Evolutionary conservation across 176 grass and related monocot genomes (phyloP).

Genomic region (Zoysia pacifica): DNA sequence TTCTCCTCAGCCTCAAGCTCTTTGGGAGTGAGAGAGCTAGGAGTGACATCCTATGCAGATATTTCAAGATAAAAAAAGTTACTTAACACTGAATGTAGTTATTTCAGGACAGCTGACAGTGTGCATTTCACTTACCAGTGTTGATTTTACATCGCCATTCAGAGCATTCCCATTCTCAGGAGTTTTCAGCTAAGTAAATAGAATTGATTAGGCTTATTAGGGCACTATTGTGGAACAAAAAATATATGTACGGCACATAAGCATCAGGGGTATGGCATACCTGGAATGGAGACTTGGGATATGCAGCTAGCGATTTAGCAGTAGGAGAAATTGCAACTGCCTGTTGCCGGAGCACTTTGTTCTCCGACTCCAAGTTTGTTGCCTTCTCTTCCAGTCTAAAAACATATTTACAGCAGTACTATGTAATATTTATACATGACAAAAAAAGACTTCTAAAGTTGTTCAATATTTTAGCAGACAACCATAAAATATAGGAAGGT

Average conservation of each 20-base stretch:
- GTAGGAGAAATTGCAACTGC: constrained; percentile 92
- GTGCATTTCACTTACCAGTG: constrained; percentile 65
- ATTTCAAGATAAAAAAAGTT: constrained; percentile 46
- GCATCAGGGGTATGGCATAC: constrained; percentile 29
- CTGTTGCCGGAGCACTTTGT: constrained; percentile 96
- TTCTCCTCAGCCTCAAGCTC: constrained; percentile 89
- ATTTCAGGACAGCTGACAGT: constrained; percentile 9
- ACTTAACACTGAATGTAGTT: constrained; percentile 26
- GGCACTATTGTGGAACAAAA: constrained; percentile 18
- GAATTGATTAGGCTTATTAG: constrained; percentile 40
- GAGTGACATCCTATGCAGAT: constrained; percentile 63
- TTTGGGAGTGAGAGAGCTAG: constrained; percentile 60
- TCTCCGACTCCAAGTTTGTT: constrained; percentile 92
- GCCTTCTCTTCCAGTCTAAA: constrained; percentile 89
- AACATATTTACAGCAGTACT: not conserved
- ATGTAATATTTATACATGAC: constrained; percentile 34
- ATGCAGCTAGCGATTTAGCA: constrained; percentile 71
- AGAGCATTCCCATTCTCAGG: constrained; percentile 58
- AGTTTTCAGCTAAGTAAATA: constrained; percentile 62
- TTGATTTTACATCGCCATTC: constrained; percentile 72
- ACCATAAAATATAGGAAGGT: constrained; percentile 10
- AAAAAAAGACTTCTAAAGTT: not conserved
- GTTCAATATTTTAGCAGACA: constrained; percentile 24
- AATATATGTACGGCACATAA: constrained; percentile 32
- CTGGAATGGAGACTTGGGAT: constrained; percentile 63